Percentiles rank a stretch among this genome's conserved stretches.
phyloP scores from a whole-genome alignment of 495 filamentous ascomycete species.

The Jackrogersella minutella region DNA sequence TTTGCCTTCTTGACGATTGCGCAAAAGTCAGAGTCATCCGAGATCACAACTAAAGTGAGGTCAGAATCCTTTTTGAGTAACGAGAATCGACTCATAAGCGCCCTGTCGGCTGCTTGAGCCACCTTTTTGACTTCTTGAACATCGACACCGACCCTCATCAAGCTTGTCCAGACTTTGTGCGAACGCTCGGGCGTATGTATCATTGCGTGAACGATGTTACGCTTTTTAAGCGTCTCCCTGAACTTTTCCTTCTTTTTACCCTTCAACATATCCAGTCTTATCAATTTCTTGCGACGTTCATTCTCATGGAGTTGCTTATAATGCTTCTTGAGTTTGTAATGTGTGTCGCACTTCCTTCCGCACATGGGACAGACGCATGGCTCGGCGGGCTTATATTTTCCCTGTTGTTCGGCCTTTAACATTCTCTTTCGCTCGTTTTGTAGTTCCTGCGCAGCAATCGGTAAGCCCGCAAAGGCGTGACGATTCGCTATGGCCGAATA shows the following conservation, averaged over 20 bases:
- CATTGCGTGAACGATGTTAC: neutral
- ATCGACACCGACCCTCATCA: neutral
- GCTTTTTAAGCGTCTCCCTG: neutral
- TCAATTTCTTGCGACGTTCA: neutral
- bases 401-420: neutral
- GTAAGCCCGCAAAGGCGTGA: neutral
- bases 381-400: neutral
- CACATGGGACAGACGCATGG: neutral
- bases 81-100: neutral
- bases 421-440: neutral
- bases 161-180: neutral
- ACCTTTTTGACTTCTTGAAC: neutral
- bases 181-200: neutral
- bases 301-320: neutral
- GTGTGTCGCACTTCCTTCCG: neutral
- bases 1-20: neutral
- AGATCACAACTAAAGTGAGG: neutral
- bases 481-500: neutral
- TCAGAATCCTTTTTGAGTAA: neutral
- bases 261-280: neutral
- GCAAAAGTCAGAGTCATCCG: neutral
- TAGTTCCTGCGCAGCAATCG: neutral
- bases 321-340: neutral
- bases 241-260: neutral
- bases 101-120: neutral